These are phyloP conservation scores for Ceratocystis diversiconidia DNA, from an alignment of 2,329 filamentous ascomycete species.

Conservation along the genomic window DNA sequence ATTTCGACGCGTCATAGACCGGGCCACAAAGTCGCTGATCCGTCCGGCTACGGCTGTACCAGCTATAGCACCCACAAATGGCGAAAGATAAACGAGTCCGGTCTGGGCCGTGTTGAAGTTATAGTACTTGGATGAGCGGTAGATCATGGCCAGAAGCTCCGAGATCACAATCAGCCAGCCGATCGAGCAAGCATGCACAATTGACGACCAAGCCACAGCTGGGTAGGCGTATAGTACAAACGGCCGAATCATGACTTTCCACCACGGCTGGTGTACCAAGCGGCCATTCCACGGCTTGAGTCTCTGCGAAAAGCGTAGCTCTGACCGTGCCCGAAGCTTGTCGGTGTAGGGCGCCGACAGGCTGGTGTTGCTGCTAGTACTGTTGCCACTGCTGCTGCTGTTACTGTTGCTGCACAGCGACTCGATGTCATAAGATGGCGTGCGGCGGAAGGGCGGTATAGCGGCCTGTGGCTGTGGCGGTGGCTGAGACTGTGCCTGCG, in stretches of 20 bases:
- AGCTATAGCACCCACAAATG: constrained; percentile 75
- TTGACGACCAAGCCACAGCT: constrained; percentile 72
- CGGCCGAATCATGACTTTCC: constrained; percentile 61
- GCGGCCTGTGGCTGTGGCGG: background rate
- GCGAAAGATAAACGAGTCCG: constrained; percentile 77
- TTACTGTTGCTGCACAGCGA: constrained; percentile 1
- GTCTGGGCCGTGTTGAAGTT: constrained; percentile 69
- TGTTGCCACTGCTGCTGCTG: background rate
- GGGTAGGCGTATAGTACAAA: constrained; percentile 83
- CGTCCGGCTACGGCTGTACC: constrained; percentile 87
- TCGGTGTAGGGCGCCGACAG: constrained; percentile 47
- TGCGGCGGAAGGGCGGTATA: background rate
- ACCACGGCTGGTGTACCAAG: constrained; percentile 64
- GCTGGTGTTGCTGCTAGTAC: background rate
- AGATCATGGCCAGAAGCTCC: constrained; percentile 72
- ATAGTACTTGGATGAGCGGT: constrained; percentile 53
- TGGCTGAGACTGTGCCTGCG: background rate
- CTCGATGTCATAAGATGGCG: constrained; percentile 15
- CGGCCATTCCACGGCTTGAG: constrained; percentile 67
- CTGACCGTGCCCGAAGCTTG: constrained; percentile 49
- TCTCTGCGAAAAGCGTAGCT: constrained; percentile 58
- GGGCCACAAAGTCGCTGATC: constrained; percentile 72
- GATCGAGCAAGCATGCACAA: constrained; percentile 67
- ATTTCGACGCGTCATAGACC: constrained; percentile 67
- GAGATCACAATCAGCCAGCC: constrained; percentile 85